These are phyloP conservation scores for Leucocoprinus leucothites DNA, from an alignment of 768 basidiomycete genomes.

Conservation along the genomic window DNA sequence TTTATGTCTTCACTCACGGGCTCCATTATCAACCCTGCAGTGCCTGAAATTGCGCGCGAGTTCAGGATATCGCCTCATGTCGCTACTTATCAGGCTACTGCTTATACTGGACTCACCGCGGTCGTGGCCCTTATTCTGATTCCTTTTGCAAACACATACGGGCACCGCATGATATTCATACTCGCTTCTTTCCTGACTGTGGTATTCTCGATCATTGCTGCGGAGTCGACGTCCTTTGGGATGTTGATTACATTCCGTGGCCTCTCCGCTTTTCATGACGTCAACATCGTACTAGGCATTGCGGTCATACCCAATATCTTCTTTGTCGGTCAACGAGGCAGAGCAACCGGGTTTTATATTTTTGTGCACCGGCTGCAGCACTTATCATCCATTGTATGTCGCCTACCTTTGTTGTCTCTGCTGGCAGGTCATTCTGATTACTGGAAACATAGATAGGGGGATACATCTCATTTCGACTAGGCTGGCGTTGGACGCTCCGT, in stretches of 20 bases:
- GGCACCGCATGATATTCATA: conserved; percentile 20
- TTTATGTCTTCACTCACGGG: not conserved
- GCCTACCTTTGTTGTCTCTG: no score
- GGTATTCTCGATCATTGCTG: conserved; percentile 27
- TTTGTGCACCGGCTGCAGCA: conserved; percentile 36
- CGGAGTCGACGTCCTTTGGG: conserved; percentile 26
- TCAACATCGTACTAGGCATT: conserved; percentile 31
- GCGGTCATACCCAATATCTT: conserved; percentile 36
- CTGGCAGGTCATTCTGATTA: no score
- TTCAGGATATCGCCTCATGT: not conserved
- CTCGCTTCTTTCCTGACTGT: conserved; percentile 29
- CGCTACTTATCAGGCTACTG: not conserved
- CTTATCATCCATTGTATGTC: conserved; percentile 19
- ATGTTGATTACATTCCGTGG: conserved; percentile 21
- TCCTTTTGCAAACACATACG: conserved; percentile 3
- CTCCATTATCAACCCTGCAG: not conserved
- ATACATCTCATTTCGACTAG: conserved; percentile 31
- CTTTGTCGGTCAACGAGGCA: conserved; percentile 35
- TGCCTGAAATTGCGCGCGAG: not conserved
- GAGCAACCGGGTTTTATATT: conserved; percentile 38
- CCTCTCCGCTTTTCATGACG: conserved; percentile 31
- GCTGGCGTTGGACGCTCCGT: conserved; percentile 43
- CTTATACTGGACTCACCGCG: not conserved
- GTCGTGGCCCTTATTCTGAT: not conserved
- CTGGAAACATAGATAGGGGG: conserved; percentile 27